phyloP scores from a whole-genome alignment of 345 rosid genomes.

The Melaleuca alternifolia region DNA sequence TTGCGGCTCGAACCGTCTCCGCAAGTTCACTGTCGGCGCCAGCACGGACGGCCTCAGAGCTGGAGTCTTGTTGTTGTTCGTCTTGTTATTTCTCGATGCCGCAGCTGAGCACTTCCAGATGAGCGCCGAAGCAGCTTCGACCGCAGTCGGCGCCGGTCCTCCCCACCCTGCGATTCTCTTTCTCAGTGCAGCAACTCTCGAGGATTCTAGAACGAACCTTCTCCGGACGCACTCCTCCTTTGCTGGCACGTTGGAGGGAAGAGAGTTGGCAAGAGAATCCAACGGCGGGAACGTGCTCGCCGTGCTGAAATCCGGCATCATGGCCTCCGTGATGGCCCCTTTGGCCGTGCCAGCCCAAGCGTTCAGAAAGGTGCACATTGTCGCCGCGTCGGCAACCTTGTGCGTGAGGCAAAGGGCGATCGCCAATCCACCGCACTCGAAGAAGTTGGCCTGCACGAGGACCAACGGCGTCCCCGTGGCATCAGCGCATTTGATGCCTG shows the following conservation, averaged over 20 bases:
- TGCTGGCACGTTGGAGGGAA: too few species aligned
- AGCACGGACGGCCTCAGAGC: background rate
- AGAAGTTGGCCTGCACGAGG: background rate
- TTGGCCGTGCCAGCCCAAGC: background rate
- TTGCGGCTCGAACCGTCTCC: background rate
- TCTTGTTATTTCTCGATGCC: background rate
- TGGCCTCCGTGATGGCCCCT: background rate
- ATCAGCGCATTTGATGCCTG: background rate
- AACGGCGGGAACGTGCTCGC: background rate
- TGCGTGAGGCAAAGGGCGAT: background rate
- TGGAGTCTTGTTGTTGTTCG: background rate
- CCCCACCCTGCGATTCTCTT: slow-evolving; percentile 1
- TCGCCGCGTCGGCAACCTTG: background rate
- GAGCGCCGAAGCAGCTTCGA: slow-evolving; percentile 17
- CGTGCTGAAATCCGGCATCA: too few species aligned
- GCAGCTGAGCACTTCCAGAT: slow-evolving; percentile 8
- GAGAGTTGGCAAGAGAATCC: background rate
- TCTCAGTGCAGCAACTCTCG: slow-evolving; percentile 12
- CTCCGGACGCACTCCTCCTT: background rate
- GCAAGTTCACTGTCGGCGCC: background rate
- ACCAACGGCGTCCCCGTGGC: background rate
- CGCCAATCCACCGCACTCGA: background rate
- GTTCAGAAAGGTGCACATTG: background rate
- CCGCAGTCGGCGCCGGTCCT: slow-evolving; percentile 11
- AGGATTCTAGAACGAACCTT: slow-evolving; percentile 7